These are phyloP conservation scores for Leucogyrophana mollusca DNA, from an alignment of 768 basidiomycete genomes.

Conservation along the genomic window DNA sequence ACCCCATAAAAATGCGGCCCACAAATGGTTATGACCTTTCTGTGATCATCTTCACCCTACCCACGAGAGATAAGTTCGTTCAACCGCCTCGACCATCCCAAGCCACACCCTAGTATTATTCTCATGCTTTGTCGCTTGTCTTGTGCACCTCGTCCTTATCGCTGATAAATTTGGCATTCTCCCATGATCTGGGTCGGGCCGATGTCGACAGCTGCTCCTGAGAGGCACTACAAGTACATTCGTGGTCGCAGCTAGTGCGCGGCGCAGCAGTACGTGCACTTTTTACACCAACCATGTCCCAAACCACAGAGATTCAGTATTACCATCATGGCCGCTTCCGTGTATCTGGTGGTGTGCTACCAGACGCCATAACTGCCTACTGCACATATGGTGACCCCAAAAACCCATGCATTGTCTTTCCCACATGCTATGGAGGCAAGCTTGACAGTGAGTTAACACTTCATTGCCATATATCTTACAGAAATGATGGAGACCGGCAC, in stretches of 20 bases:
- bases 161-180: not conserved
- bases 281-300: slow-evolving; percentile 13
- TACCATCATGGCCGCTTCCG: slow-evolving; percentile 55
- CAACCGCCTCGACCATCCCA: too few species aligned
- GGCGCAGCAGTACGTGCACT: too few species aligned
- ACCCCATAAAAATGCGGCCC: too few species aligned
- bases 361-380: slow-evolving; percentile 60
- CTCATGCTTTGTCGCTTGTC: not conserved
- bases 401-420: slow-evolving; percentile 60
- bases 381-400: slow-evolving; percentile 51
- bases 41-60: too few species aligned
- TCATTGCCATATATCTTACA: slow-evolving; percentile 7
- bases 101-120: too few species aligned
- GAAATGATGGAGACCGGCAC: slow-evolving; percentile 1
- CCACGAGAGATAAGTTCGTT: too few species aligned
- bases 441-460: slow-evolving; percentile 53
- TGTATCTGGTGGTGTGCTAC: slow-evolving; percentile 51
- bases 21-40: too few species aligned
- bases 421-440: slow-evolving; percentile 56
- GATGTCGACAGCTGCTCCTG: too few species aligned
- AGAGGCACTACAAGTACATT: too few species aligned
- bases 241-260: too few species aligned
- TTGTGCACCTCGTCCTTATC: slow-evolving; percentile 3
- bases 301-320: slow-evolving; percentile 36
- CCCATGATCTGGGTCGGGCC: slow-evolving; percentile 1